Evolutionary conservation across 768 basidiomycete species (phyloP), one percentile per base, ranked within the genome.

Genomic region (Cantharellus cinnabarinus): DNA sequence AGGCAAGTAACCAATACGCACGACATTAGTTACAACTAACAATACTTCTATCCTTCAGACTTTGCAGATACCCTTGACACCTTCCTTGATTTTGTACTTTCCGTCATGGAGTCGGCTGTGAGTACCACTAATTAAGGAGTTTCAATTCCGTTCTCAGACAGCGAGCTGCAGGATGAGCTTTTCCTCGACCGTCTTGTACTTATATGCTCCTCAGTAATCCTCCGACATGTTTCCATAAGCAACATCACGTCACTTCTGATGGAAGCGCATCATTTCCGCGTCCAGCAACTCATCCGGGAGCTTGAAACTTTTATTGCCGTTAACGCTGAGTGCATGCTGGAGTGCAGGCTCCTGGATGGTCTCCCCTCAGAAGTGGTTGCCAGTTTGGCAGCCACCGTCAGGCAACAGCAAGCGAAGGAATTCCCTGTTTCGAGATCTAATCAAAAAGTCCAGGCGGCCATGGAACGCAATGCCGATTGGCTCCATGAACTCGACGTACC

Each of bases 251-350:
- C 82, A 62, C 72, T 97, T 44, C 80, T 95, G 38, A 71, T 79
- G 39, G 89, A 94, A 50, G 91, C 93, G 0, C 77, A 81, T 0
- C 78, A 85, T 67, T 85, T 81, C 70, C 78, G 87, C 63, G 86
- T 84, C 4, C 65, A 68, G 10, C 76, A 78, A 2, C 78, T 99
- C 50, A 75, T 80, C 29, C 75, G 78, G 40, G 77, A 81, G 60
- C 70, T 97, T 41, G 79, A 89, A 68, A 78, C 74, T 35, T 97
- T 89, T 69, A 82, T 95, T 65, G 71, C 79, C 2, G 77, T 79
- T 60, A 93, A 89, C 66, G 74, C 94, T 73, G 95, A 99, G 68
- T 80, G 81, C 0, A 75, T 95, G 56, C 76, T 99, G 20, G 90
- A 97, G 66, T 75, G 74, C 41, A 77, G 77, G 15, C 77, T 93